Conservation (phyloP, 2,329 filamentous ascomycete genomes). For the Diplocarpon mali region DNA sequence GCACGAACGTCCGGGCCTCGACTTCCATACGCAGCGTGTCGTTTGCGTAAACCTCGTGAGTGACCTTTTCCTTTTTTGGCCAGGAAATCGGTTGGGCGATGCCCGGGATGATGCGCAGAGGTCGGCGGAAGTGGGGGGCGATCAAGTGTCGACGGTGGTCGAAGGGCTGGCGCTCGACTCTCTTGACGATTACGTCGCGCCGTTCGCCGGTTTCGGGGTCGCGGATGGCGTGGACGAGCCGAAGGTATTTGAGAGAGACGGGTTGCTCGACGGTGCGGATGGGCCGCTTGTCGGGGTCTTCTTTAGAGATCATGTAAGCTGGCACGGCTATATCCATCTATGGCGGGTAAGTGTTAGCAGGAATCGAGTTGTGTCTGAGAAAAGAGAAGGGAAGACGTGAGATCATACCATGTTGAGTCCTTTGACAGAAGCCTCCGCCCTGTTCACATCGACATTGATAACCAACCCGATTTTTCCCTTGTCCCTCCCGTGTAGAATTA, state of each 20-base stretch:
- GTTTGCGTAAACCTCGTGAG: slow-evolving; percentile 41
- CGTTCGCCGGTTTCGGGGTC: slow-evolving; percentile 52
- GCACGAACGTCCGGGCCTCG: slow-evolving; percentile 64
- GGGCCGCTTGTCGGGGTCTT: slow-evolving; percentile 29
- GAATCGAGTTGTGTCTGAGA: not conserved
- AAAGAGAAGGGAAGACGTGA: slow-evolving; percentile 28
- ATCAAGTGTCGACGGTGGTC: slow-evolving; percentile 12
- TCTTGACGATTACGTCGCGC: slow-evolving; percentile 68
- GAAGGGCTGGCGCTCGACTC: slow-evolving; percentile 38
- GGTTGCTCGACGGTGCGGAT: slow-evolving; percentile 40
- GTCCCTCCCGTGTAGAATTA: slow-evolving; percentile 65
- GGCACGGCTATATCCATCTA: slow-evolving; percentile 33
- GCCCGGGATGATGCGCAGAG: slow-evolving; percentile 54
- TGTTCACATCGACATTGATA: slow-evolving; percentile 39
- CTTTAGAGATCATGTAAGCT: slow-evolving; percentile 30
- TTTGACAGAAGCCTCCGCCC: slow-evolving; percentile 49
- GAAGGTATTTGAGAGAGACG: slow-evolving; percentile 60
- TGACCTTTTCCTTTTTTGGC: slow-evolving; percentile 46
- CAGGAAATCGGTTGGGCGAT: slow-evolving; percentile 66
- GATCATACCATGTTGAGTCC: slow-evolving; percentile 52
- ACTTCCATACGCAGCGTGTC: slow-evolving; percentile 72
- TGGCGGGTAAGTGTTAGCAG: slow-evolving; percentile 5
- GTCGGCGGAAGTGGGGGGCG: slow-evolving; percentile 24
- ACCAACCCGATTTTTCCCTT: slow-evolving; percentile 78
- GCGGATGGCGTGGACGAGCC: slow-evolving; percentile 67